Evolutionary conservation across 768 basidiomycete species (phyloP), one percentile per base, ranked within the genome.

Genomic region (Tricholoma terreum): DNA sequence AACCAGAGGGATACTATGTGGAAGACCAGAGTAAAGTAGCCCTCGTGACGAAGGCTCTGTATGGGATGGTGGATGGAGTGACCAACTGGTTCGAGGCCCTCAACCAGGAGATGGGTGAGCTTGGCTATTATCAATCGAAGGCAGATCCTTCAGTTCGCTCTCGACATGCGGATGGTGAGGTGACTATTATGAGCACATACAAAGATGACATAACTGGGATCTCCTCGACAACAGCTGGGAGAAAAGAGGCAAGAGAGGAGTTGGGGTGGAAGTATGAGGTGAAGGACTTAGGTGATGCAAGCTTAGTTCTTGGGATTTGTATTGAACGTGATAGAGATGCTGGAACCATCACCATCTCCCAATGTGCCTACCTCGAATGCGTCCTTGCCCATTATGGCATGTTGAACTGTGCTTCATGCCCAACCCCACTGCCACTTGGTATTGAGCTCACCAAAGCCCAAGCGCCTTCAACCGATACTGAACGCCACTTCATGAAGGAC

Each of bases 301-400:
- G n/a, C n/a, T 56, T 40, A n/a, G 31, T 76, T 2, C 64, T 77
- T 4, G 71, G 75, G 4, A 59, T 77, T 22, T 52, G 71, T 38
- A 61, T 78, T 55, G 50, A 48, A 3, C 40, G 69, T 5, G 60
- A 78, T 43, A 46, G 48, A 2, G 42, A 55, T 12, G 43, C 53
- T 1, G 53, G 58, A 0, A 71, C 67, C 9, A 64, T 77, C 49
- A 58, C 67, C 15, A 43, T 76, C 0, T 67, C 63, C 10, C 75
- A 78, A 55, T 40, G 38, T 9, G 35, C 65, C 0, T 79, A 76
- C 58, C 66, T 77, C 38, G 60, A 68, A 12, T 35, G 55, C 6
- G 21, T 56, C 5, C 55, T 56, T n/a, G n/a, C 10, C 10, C 34
- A 24, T 10, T 56, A 50, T 30, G 21, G 46, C 7, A 24, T 50